These are phyloP conservation scores for Microbotryum saponariae DNA, from an alignment of 1,284 basidiomycete species.

Conservation along the genomic window DNA sequence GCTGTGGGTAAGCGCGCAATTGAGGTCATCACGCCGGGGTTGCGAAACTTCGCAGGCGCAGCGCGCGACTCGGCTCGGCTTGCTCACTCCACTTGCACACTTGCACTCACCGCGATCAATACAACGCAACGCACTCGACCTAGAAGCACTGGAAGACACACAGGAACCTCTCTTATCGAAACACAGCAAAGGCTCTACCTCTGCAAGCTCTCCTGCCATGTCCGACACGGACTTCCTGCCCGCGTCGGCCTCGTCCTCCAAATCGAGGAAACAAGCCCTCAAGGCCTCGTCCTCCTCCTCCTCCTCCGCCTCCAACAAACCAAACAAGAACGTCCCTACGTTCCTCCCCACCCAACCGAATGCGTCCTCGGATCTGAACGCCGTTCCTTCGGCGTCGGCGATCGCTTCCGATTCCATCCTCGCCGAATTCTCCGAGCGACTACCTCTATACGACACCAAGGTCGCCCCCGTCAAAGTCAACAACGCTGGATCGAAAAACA, in stretches of 20 bases:
- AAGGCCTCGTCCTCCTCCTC: constrained; percentile 8
- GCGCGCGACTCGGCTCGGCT: too few species aligned
- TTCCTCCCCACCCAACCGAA: constrained; percentile 28
- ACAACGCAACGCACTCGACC: too few species aligned
- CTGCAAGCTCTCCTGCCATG: constrained; percentile 8
- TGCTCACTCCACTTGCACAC: too few species aligned
- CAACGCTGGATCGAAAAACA: constrained; percentile 11
- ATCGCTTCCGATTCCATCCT: neutral
- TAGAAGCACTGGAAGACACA: neutral
- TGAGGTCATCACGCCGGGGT: too few species aligned
- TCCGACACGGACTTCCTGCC: constrained; percentile 25
- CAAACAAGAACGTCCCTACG: constrained; percentile 13
- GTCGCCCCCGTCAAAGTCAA: constrained; percentile 20
- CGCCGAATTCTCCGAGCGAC: neutral
- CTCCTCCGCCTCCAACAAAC: constrained; percentile 2
- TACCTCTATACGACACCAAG: constrained; percentile 6
- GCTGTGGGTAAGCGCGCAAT: too few species aligned
- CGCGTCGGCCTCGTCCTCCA: constrained; percentile 21
- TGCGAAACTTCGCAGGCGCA: too few species aligned
- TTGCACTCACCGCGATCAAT: too few species aligned
- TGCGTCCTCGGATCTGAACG: neutral
- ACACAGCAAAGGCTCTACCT: neutral
- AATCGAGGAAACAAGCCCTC: constrained; percentile 24
- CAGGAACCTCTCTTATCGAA: neutral
- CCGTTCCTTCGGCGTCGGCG: neutral